Conservation (phyloP, 768 basidiomycete genomes). For the Melanogaster broomeanus region DNA sequence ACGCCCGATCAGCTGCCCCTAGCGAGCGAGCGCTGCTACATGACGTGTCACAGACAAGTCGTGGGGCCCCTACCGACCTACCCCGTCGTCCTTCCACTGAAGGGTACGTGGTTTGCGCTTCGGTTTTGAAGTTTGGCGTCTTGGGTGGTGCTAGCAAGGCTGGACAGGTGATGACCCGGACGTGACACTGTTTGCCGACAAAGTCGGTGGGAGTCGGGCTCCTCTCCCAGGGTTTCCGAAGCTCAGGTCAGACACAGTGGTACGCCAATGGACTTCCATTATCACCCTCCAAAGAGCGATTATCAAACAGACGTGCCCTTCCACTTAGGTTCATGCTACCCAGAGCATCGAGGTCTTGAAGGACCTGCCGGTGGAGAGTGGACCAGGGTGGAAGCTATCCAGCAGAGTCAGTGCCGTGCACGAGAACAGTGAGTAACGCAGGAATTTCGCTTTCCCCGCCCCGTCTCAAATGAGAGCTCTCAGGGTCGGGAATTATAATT, state of each 20-base stretch:
- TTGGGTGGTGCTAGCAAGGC: background rate
- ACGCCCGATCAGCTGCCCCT: constrained; percentile 2
- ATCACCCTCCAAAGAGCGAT: background rate
- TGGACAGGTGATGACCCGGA: constrained; percentile 57
- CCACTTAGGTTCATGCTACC: constrained; percentile 68
- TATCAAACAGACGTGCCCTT: background rate
- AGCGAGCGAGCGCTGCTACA: background rate
- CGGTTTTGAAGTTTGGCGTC: background rate
- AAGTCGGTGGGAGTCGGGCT: constrained; percentile 32
- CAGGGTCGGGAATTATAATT: constrained; percentile 76
- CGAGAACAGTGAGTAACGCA: constrained; percentile 71
- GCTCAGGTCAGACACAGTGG: constrained; percentile 69
- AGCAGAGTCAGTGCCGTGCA: constrained; percentile 65
- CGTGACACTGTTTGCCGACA: constrained; percentile 66
- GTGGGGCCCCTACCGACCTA: constrained; percentile 81
- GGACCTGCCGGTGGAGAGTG: constrained; percentile 74
- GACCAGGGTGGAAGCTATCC: constrained; percentile 77
- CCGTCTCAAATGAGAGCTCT: background rate
- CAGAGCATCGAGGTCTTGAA: constrained; percentile 81
- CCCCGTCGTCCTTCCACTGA: constrained; percentile 76
- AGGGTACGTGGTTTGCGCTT: constrained; percentile 41
- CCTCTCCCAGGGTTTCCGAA: constrained; percentile 72
- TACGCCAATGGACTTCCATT: constrained; percentile 34
- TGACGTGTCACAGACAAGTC: constrained; percentile 47
- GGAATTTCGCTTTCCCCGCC: background rate